A percentile compares a stretch with the other conserved stretches of the same genome.
phyloP scores from a whole-genome alignment of 75 land plant species.

The Cupressus sempervirens region DNA sequence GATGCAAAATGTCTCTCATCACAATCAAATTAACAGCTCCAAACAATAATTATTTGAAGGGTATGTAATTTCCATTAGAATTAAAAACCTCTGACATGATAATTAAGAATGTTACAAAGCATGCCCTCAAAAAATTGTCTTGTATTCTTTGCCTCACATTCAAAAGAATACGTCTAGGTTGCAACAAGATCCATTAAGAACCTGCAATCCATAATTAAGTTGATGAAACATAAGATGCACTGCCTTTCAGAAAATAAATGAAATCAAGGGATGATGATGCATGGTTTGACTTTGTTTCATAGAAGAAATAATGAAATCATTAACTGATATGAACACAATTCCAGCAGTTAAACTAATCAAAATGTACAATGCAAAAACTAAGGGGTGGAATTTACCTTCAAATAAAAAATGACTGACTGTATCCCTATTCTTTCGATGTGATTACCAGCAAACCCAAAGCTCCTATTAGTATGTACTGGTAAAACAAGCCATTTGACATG shows the following conservation, averaged over 20 bases:
- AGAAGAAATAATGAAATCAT: background rate
- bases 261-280: background rate
- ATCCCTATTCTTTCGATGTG: constrained; percentile 76
- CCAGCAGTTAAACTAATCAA: background rate
- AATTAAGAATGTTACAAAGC: background rate
- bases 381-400: constrained; percentile 1
- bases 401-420: background rate
- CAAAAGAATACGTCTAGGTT: background rate
- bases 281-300: background rate
- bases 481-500: background rate
- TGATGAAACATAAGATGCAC: background rate
- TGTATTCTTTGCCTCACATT: background rate
- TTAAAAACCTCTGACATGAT: background rate
- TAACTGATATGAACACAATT: background rate
- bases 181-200: background rate
- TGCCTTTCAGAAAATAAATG: background rate
- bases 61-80: background rate
- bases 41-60: background rate
- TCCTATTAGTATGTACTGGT: constrained; percentile 80
- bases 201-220: background rate
- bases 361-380: background rate
- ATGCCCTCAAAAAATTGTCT: background rate
- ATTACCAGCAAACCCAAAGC: constrained; percentile 79
- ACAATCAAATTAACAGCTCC: background rate
- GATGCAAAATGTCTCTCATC: background rate